Percentiles rank a stretch among this genome's conserved stretches.
Evolutionary conservation across 2,329 filamentous ascomycete genomes (phyloP).

Genomic region (Colletotrichum eleusines): DNA sequence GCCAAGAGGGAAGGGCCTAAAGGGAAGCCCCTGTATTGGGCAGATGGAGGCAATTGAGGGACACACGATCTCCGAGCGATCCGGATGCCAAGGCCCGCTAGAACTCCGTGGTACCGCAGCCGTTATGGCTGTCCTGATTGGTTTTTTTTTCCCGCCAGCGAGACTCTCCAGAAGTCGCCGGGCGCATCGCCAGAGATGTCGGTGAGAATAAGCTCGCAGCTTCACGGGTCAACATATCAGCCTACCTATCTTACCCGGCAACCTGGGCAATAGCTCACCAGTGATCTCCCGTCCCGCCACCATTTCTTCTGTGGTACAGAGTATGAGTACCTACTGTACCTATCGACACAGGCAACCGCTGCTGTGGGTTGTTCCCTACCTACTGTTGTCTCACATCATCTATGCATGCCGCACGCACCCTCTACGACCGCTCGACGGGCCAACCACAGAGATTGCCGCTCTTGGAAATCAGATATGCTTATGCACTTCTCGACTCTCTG

Average conservation of each 20-base stretch:
- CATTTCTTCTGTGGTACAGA: neutral
- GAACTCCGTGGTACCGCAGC: constrained; percentile 34
- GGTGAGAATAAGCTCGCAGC: constrained; percentile 40
- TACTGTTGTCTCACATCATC: constrained; percentile 37
- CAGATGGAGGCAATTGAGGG: constrained; percentile 18
- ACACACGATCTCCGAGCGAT: constrained; percentile 40
- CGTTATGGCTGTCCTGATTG: constrained; percentile 22
- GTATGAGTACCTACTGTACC: too few relatives aligned
- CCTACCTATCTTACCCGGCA: neutral
- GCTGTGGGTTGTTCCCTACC: constrained; percentile 1
- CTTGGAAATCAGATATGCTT: constrained; percentile 20
- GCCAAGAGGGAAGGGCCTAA: constrained; percentile 9
- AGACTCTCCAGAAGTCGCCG: neutral
- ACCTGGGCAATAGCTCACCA: neutral
- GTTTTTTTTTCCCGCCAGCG: neutral
- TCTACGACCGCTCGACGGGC: constrained; percentile 10
- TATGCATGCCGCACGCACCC: constrained; percentile 34
- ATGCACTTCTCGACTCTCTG: constrained; percentile 14
- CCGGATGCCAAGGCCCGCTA: constrained; percentile 38
- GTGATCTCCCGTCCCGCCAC: neutral
- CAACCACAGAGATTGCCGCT: constrained; percentile 25
- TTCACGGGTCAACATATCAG: constrained; percentile 21
- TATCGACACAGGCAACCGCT: neutral
- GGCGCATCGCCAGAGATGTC: neutral
- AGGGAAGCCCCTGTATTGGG: constrained; percentile 21